Evolutionary conservation across 805 yeast genomes (phyloP).

Genomic region (Jamesozyma spencerorum): DNA sequence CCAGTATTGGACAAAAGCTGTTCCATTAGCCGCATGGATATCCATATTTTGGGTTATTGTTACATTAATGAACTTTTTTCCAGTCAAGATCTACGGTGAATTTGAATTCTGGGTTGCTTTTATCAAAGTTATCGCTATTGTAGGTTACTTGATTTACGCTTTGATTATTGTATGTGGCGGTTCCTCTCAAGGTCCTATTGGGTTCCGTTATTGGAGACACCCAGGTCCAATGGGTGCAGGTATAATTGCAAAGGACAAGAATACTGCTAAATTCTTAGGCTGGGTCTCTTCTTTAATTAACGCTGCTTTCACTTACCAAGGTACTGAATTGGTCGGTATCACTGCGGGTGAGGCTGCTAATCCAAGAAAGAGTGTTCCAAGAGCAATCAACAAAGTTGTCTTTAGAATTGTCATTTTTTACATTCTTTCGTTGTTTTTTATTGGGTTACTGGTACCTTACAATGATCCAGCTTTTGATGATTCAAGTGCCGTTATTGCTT

Average conservation of each 20-base stretch:
- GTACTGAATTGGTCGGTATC: slow-evolving; percentile 50
- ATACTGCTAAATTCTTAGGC: slow-evolving; percentile 42
- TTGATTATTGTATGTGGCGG: slow-evolving; percentile 50
- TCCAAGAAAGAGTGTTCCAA: slow-evolving; percentile 61
- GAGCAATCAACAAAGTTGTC: slow-evolving; percentile 57
- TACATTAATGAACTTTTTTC: slow-evolving; percentile 39
- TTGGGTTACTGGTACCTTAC: slow-evolving; percentile 58
- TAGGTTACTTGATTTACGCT: slow-evolving; percentile 46
- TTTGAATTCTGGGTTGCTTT: slow-evolving; percentile 49
- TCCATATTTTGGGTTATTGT: slow-evolving; percentile 42
- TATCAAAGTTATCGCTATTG: slow-evolving; percentile 44
- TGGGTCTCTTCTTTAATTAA: slow-evolving; percentile 46
- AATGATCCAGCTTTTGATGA: slow-evolving; percentile 40
- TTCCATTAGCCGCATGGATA: slow-evolving; percentile 57
- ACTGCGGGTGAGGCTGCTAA: slow-evolving; percentile 53
- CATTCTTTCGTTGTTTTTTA: slow-evolving; percentile 49
- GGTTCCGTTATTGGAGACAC: slow-evolving; percentile 54
- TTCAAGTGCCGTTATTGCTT: slow-evolving; percentile 34
- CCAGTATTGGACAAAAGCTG: slow-evolving; percentile 43
- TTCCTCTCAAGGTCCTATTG: slow-evolving; percentile 47
- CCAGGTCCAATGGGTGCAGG: slow-evolving; percentile 68
- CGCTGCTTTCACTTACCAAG: slow-evolving; percentile 53
- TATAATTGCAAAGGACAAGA: slow-evolving; percentile 31
- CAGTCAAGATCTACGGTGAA: slow-evolving; percentile 49
- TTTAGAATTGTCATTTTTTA: slow-evolving; percentile 55